Percentiles rank a stretch among this genome's conserved stretches.
Evolutionary conservation across 371 early-diverging fungal species (phyloP).

Genomic region (Parasitella parasitica): DNA sequence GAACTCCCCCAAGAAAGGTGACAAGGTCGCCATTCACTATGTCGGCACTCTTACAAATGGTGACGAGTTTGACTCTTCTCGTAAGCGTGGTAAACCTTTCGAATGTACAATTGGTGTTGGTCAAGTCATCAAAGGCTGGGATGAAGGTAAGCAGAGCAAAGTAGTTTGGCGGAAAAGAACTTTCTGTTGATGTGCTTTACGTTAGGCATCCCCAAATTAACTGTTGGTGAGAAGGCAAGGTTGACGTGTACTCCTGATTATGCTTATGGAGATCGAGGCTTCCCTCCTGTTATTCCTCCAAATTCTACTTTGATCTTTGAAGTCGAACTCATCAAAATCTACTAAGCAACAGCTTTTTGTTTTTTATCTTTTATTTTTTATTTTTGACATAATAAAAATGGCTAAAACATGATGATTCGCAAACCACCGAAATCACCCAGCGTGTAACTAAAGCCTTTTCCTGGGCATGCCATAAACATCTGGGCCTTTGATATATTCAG

Average conservation of each 20-base stretch:
- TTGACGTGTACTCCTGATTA: conserved; percentile 75
- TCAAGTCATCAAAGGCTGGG: conserved; percentile 88
- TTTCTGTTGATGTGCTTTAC: not conserved
- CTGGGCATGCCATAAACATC: conserved; percentile 54
- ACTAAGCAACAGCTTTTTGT: conserved; percentile 43
- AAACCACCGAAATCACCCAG: conserved; percentile 49
- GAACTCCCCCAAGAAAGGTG: conserved; percentile 85
- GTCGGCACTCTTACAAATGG: conserved; percentile 71
- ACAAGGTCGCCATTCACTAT: conserved; percentile 74
- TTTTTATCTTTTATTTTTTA: too few species aligned
- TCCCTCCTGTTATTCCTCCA: conserved; percentile 77
- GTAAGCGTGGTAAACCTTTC: conserved; percentile 81
- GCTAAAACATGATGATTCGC: conserved; percentile 48
- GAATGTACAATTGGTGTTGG: conserved; percentile 85
- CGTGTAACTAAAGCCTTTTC: conserved; percentile 29
- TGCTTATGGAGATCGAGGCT: conserved; percentile 72
- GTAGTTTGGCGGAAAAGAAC: not conserved
- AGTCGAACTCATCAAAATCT: conserved; percentile 82
- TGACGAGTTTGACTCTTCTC: conserved; percentile 84
- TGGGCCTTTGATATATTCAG: conserved; percentile 40
- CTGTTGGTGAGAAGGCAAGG: conserved; percentile 71
- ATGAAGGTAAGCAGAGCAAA: conserved; percentile 44
- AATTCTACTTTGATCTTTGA: conserved; percentile 83
- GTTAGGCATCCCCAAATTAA: conserved; percentile 86
- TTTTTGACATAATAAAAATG: conserved; percentile 3